phyloP scores from a whole-genome alignment of 129 eudicot species.

The Escallonia herrerae region DNA sequence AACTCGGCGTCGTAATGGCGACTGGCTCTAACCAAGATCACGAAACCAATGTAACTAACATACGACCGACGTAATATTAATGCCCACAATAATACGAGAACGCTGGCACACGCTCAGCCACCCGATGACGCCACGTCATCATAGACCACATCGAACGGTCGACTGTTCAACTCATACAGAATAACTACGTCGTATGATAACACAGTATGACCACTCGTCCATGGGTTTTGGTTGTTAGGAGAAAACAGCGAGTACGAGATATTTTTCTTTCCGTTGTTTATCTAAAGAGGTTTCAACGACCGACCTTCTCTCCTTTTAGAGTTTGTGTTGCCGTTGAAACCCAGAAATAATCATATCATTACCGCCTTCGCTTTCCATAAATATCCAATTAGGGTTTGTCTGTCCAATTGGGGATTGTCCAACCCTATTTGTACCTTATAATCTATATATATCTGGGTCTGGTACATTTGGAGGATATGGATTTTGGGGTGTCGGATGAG shows the following conservation, averaged over 20 bases:
- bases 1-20: no score
- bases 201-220: no score
- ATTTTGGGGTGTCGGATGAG: conserved; percentile 61
- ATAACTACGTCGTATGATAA: no score
- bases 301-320: conserved; percentile 1
- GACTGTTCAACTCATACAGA: no score
- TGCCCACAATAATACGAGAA: no score
- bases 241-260: background rate
- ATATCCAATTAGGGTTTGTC: background rate
- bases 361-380: background rate
- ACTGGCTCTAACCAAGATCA: no score
- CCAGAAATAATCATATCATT: background rate
- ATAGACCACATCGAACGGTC: background rate
- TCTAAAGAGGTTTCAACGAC: conserved; percentile 9
- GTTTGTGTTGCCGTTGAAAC: conserved; percentile 10
- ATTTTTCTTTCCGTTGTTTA: background rate
- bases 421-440: background rate
- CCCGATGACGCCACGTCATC: background rate
- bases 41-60: no score
- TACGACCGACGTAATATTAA: no score
- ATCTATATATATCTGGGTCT: background rate
- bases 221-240: no score
- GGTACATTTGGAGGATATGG: conserved; percentile 10
- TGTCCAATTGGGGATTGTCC: background rate
- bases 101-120: no score